Evolutionary conservation across 129 eudicot genomes (phyloP).

Genomic region (Helichrysum umbraculigerum): DNA sequence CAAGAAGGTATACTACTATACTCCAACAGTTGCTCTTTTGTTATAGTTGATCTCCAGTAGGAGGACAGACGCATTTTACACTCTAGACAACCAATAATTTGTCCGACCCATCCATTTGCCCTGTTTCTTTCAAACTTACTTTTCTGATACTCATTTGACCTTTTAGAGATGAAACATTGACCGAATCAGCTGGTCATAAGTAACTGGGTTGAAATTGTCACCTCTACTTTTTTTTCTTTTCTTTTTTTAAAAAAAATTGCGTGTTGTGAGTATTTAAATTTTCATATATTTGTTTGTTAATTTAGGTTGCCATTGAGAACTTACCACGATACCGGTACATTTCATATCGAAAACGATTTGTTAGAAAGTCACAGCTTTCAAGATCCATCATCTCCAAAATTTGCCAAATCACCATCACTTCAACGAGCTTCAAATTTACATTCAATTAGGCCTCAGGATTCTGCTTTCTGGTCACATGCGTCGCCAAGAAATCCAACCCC

Average conservation of each 20-base stretch:
- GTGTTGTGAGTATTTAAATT: not conserved
- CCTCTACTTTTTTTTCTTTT: too few species aligned
- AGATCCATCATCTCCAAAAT: conserved; percentile 22
- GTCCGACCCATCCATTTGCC: not conserved
- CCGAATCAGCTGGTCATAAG: not conserved
- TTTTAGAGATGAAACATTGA: not conserved
- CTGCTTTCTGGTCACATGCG: conserved; percentile 59
- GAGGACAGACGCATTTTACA: not conserved
- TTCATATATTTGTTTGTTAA: conserved; percentile 2
- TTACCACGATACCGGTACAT: conserved; percentile 59
- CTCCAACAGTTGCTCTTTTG: too few species aligned
- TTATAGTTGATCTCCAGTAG: not conserved
- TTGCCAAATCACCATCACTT: conserved; percentile 89
- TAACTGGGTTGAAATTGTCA: too few species aligned
- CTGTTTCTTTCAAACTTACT: not conserved
- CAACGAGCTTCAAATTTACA: conserved; percentile 76
- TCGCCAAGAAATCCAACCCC: conserved; percentile 78
- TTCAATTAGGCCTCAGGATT: conserved; percentile 60
- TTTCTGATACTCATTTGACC: not conserved
- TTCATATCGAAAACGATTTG: conserved; percentile 78
- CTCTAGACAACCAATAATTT: not conserved
- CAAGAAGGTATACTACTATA: conserved; percentile 62
- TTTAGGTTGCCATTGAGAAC: conserved; percentile 84
- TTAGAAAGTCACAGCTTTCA: conserved; percentile 65
- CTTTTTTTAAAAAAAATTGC: too few species aligned